These are phyloP conservation scores for Galerina marginata DNA, from an alignment of 768 basidiomycete species.

Conservation along the genomic window DNA sequence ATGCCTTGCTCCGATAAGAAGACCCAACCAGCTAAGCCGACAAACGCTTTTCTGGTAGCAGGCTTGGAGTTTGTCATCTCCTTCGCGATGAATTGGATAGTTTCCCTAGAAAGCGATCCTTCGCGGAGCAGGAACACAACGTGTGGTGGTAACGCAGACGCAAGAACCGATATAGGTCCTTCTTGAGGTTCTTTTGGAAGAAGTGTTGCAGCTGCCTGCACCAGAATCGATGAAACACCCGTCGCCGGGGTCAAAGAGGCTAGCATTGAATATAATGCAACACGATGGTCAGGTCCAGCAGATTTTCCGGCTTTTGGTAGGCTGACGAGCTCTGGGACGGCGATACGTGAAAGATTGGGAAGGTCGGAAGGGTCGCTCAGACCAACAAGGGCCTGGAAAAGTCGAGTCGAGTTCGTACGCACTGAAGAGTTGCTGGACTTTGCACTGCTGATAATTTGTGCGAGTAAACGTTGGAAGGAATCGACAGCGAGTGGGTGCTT, in stretches of 20 bases:
- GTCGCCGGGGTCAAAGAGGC: slow-evolving; percentile 52
- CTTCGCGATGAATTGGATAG: slow-evolving; percentile 59
- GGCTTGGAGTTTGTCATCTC: slow-evolving; percentile 78
- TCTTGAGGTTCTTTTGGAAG: slow-evolving; percentile 84
- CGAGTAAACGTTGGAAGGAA: slow-evolving; percentile 58
- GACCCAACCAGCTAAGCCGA: slow-evolving; percentile 60
- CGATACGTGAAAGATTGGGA: slow-evolving; percentile 44
- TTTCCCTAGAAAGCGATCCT: slow-evolving; percentile 47
- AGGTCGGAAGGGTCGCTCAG: slow-evolving; percentile 35
- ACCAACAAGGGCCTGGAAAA: slow-evolving; percentile 60
- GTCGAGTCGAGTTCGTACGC: slow-evolving; percentile 56
- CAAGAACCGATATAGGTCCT: slow-evolving; percentile 57
- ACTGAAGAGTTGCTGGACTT: slow-evolving; percentile 76
- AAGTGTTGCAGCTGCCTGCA: slow-evolving; percentile 48
- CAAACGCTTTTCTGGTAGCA: slow-evolving; percentile 61
- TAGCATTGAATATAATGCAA: slow-evolving; percentile 82
- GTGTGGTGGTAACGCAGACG: slow-evolving; percentile 61
- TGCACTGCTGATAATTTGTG: slow-evolving; percentile 65
- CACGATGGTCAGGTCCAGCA: slow-evolving; percentile 83
- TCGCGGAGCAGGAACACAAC: slow-evolving; percentile 58
- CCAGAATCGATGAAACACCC: slow-evolving; percentile 45
- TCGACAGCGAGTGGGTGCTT: slow-evolving; percentile 51
- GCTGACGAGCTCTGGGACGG: slow-evolving; percentile 69
- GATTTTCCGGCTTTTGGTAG: slow-evolving; percentile 87
- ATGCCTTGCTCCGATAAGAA: slow-evolving; percentile 55